phyloP scores from a whole-genome alignment of 2,329 filamentous ascomycete species.

The Elsinoe perseae region DNA sequence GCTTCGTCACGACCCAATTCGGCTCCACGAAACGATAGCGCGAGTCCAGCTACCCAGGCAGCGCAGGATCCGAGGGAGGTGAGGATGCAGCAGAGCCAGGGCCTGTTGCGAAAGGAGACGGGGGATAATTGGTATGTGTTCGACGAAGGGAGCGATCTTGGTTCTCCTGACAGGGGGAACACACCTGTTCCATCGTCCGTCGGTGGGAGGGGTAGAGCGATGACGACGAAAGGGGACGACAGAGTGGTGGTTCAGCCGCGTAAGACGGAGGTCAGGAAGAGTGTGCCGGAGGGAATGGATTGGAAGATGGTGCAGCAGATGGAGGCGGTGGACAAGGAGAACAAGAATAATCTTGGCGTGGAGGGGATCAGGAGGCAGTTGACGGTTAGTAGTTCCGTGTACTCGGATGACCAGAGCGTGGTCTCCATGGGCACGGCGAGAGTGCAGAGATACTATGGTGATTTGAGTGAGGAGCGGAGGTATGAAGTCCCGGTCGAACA shows the following conservation, averaged over 20 bases:
- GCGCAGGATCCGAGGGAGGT: conserved; percentile 20
- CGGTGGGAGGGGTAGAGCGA: not conserved
- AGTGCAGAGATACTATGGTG: conserved; percentile 38
- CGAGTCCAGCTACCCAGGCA: conserved; percentile 15
- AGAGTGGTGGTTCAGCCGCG: not conserved
- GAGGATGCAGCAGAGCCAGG: conserved; percentile 28
- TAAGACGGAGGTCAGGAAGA: not conserved
- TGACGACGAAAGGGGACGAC: not conserved
- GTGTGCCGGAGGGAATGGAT: not conserved
- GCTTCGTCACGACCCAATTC: conserved; percentile 12
- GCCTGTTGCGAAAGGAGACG: conserved; percentile 32
- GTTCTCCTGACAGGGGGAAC: conserved; percentile 20
- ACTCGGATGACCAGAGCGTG: conserved; percentile 25
- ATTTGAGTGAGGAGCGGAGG: conserved; percentile 22
- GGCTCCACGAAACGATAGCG: not conserved
- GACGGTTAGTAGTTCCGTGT: conserved; percentile 28
- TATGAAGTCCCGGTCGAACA: conserved; percentile 16
- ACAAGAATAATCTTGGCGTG: not conserved
- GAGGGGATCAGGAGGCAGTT: conserved; percentile 10
- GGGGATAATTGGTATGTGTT: conserved; percentile 39
- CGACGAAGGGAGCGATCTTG: conserved; percentile 24
- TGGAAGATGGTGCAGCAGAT: not conserved
- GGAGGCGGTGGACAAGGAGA: conserved; percentile 7
- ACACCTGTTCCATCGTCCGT: conserved; percentile 18
- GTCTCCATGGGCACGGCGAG: conserved; percentile 31